phyloP scores from a whole-genome alignment of 2,329 filamentous ascomycete genomes.

The Hypoxylon sp. region DNA sequence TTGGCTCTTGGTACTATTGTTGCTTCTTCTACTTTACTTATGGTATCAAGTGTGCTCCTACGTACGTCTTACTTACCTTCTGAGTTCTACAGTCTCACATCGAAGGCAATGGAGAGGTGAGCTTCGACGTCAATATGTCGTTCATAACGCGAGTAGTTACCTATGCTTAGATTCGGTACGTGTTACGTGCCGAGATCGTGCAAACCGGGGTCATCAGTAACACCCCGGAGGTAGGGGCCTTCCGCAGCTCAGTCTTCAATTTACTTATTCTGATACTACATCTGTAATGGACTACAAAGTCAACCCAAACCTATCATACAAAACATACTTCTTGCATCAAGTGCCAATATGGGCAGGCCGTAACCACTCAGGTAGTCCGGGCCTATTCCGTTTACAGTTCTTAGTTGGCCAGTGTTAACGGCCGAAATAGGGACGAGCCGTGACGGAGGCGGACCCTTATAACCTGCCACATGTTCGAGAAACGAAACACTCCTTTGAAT shows the following conservation, averaged over 20 bases:
- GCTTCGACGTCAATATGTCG: background rate
- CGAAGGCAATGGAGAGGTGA: background rate
- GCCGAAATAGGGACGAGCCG: conserved; percentile 48
- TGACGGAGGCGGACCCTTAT: conserved; percentile 26
- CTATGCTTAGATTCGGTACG: conserved; percentile 12
- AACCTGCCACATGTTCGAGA: conserved; percentile 21
- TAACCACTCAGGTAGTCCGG: conserved; percentile 35
- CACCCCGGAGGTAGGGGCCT: conserved; percentile 32
- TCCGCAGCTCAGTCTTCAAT: conserved; percentile 16
- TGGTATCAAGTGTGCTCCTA: background rate
- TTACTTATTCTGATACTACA: conserved; percentile 18
- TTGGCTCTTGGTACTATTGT: background rate
- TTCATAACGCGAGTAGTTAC: conserved; percentile 11
- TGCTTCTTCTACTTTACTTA: background rate
- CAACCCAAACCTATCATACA: conserved; percentile 9
- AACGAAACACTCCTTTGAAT: conserved; percentile 18
- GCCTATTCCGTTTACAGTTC: conserved; percentile 23
- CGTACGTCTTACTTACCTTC: background rate
- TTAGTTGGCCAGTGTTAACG: conserved; percentile 41
- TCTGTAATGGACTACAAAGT: conserved; percentile 11
- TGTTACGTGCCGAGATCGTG: conserved; percentile 27
- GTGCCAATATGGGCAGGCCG: conserved; percentile 9
- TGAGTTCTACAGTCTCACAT: background rate
- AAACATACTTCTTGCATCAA: conserved; percentile 16
- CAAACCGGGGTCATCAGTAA: conserved; percentile 12